phyloP scores from a whole-genome alignment of 1,139 yeast genomes.

The Yamadazyma kanchanaburiensis region DNA sequence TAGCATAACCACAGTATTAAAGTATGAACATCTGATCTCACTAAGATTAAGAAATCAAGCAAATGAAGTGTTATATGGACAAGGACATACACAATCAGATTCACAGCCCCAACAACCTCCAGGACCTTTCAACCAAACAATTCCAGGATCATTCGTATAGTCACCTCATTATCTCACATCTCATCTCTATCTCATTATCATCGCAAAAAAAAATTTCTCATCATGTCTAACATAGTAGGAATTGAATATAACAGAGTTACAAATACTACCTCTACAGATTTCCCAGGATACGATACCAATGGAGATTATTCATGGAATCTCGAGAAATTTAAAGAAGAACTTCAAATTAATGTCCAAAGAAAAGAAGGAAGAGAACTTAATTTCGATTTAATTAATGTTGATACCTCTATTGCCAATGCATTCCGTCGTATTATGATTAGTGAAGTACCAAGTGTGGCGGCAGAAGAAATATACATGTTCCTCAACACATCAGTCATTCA shows the following conservation, averaged over 20 bases:
- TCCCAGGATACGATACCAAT: slow-evolving; percentile 72
- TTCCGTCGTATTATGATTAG: slow-evolving; percentile 96
- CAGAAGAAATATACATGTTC: slow-evolving; percentile 84
- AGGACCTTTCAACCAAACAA: too few relatives aligned
- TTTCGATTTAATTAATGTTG: slow-evolving; percentile 82
- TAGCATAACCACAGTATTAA: slow-evolving; percentile 19
- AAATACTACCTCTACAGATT: slow-evolving; percentile 81
- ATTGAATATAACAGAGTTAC: slow-evolving; percentile 91
- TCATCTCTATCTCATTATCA: slow-evolving; percentile 1
- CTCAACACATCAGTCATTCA: slow-evolving; percentile 96
- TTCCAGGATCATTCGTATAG: too few relatives aligned
- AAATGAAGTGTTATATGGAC: not conserved
- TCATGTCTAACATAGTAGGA: slow-evolving; percentile 61
- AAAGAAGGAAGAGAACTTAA: slow-evolving; percentile 71
- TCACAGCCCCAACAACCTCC: not conserved
- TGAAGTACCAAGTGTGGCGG: slow-evolving; percentile 94
- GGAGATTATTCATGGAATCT: slow-evolving; percentile 81
- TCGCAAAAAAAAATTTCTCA: too few relatives aligned
- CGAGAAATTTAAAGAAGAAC: slow-evolving; percentile 68
- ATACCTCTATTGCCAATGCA: slow-evolving; percentile 92
- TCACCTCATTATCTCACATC: not conserved
- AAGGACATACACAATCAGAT: not conserved
- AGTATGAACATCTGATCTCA: slow-evolving; percentile 11
- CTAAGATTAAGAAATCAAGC: not conserved
- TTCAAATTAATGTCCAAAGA: slow-evolving; percentile 67